Evolutionary conservation across 108 stramenopile genomes (phyloP).

Genomic region (Nannochloropsis salina): DNA sequence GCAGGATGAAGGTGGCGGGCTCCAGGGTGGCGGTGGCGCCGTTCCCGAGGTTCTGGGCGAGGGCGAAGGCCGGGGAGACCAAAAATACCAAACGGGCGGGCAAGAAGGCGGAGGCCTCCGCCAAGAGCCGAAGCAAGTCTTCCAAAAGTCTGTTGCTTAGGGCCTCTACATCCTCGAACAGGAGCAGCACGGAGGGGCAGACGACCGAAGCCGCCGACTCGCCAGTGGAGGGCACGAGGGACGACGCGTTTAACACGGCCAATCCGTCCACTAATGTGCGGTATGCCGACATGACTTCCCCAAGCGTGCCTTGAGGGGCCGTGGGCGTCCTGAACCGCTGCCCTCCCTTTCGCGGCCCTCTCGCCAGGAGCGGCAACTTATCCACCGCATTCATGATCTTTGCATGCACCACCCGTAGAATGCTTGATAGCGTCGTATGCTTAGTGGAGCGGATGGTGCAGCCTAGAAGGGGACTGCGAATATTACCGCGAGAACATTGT

Average conservation of each 20-base stretch:
- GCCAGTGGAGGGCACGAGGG: not conserved
- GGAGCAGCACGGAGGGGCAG: not conserved
- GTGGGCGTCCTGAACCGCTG: not conserved
- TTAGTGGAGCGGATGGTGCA: conserved; percentile 10
- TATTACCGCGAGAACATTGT: not conserved
- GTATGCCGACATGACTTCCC: not conserved
- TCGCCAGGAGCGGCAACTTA: not conserved
- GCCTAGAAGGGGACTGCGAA: not conserved
- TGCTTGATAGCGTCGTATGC: conserved; percentile 16
- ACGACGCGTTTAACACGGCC: not conserved
- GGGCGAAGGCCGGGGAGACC: not conserved
- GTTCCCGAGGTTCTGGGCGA: not conserved
- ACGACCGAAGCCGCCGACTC: not conserved
- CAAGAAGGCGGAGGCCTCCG: not conserved
- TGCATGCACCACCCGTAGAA: not conserved
- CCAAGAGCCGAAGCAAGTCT: not conserved
- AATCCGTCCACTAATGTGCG: conserved; percentile 6
- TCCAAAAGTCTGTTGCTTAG: not conserved
- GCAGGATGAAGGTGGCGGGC: not conserved
- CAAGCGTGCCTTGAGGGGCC: not conserved
- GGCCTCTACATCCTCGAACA: conserved; percentile 10
- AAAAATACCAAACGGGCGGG: not conserved
- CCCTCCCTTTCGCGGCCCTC: not conserved
- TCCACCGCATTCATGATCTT: not conserved
- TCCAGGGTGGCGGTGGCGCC: not conserved